Evolutionary conservation across 177 flowering plant genomes (phyloP), one percentile per base, ranked within the genome.

Genomic region (Telopea speciosissima): DNA sequence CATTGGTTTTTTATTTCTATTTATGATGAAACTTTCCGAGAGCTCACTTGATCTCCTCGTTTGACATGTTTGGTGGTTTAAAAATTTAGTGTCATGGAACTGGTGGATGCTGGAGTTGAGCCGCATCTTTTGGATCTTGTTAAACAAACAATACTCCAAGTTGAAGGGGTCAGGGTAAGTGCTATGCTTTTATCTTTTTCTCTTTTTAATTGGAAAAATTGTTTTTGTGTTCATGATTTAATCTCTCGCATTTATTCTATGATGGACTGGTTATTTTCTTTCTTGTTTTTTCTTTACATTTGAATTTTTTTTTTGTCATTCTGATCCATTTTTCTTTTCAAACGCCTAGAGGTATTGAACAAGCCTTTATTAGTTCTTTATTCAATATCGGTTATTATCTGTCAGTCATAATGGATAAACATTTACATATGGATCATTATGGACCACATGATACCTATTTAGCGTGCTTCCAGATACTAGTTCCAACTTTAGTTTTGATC

Each of bases 31-130:
- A 36, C 0, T 36, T 36, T 36, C 40, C 6, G 9, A 36, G 40
- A 36, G 40, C 33, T 31, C 33, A 31, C 33, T 2, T 31, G 33
- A 31, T 31, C 33, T 31, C 33, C 33, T 31, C 5, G 5, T 31
- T 31, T 36, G 9, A 36, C 8, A 36, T 36, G 40, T 36, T 36
- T 36, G 7, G 8, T 36, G 40, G 40, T 36, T 36, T 36, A 36
- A 36, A 36, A 5, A 36, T 36, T 36, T 36, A 36, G 40, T 36
- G 40, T 36, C 67, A 68, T 94, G 96, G 99, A 94, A 79, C 81
- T 94, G 81, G 97, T 94, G 62, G 99, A 94, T 87, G 96, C 99
- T 80, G 97, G 92, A 58, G 75, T 94, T 25, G 94, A 97, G 1
- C 74, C 75, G 24, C 75, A 85, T 67, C 68, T 76, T 24, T 76